These are phyloP conservation scores for Eucalyptus caleyi DNA, from an alignment of 345 rosid species.

Conservation along the genomic window DNA sequence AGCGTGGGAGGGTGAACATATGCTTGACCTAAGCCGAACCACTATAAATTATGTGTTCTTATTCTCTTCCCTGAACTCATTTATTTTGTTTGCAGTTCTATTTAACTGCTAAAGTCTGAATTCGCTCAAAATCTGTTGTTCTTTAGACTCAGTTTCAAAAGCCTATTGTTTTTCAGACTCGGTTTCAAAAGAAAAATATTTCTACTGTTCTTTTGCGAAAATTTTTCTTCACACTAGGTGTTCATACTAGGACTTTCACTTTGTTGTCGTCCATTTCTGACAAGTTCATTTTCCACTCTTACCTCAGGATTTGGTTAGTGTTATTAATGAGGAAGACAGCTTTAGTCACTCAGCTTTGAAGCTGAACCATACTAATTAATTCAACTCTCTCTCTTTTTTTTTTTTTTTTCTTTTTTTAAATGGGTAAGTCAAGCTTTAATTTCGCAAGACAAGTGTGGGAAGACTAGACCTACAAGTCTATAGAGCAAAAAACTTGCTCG, in stretches of 20 bases:
- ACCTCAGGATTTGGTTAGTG: not conserved
- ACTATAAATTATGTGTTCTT: too few species aligned
- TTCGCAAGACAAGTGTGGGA: not conserved
- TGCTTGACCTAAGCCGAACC: rapidly evolving
- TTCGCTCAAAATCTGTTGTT: too few species aligned
- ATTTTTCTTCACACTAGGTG: too few species aligned
- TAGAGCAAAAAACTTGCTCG: not conserved
- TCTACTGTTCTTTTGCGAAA: too few species aligned
- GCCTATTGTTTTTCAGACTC: too few species aligned
- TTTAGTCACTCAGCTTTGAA: not conserved
- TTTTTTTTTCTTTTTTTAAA: not conserved
- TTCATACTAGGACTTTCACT: too few species aligned
- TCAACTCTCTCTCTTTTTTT: not conserved
- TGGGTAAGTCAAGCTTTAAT: not conserved
- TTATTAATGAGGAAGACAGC: not conserved
- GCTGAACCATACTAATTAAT: not conserved
- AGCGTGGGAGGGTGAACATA: rapidly evolving
- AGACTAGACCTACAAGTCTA: not conserved
- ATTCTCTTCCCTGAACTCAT: rapidly evolving
- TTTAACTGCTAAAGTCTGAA: too few species aligned
- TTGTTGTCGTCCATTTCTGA: not conserved
- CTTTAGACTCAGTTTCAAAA: too few species aligned
- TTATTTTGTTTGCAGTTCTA: rapidly evolving
- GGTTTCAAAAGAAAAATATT: too few species aligned
- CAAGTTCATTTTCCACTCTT: not conserved